Evolutionary conservation across 2,329 filamentous ascomycete species (phyloP).

Genomic region (Karstenula rhodostoma): DNA sequence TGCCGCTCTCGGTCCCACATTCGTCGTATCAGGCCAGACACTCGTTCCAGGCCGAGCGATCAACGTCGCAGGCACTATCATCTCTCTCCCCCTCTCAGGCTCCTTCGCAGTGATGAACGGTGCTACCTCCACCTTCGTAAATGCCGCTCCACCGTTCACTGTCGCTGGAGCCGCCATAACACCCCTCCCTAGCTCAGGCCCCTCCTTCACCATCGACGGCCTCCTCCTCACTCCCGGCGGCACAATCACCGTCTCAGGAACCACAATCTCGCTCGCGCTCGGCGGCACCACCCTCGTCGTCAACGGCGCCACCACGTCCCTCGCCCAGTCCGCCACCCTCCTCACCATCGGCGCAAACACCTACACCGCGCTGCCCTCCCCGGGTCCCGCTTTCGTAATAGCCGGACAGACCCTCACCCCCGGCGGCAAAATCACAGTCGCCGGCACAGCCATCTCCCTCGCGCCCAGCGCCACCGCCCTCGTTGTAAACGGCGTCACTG

Average conservation of each 20-base stretch:
- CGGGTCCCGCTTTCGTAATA: conserved; percentile 48
- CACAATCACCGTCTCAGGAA: conserved; percentile 43
- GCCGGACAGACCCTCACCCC: conserved; percentile 49
- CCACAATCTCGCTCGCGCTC: conserved; percentile 42
- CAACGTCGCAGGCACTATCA: background rate
- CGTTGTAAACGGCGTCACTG: conserved; percentile 45
- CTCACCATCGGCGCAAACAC: conserved; percentile 42
- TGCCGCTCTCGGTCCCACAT: conserved; percentile 29
- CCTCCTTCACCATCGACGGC: conserved; percentile 48
- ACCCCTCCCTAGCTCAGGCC: conserved; percentile 41
- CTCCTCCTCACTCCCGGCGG: conserved; percentile 51
- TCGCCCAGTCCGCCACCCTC: conserved; percentile 30
- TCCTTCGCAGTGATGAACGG: conserved; percentile 46
- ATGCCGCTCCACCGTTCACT: conserved; percentile 38
- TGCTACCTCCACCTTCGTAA: conserved; percentile 43
- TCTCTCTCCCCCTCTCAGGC: conserved; percentile 24
- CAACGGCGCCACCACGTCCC: conserved; percentile 40
- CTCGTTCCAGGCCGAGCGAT: conserved; percentile 42
- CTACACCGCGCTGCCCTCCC: conserved; percentile 38
- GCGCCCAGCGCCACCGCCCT: conserved; percentile 39
- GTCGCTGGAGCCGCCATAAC: conserved; percentile 39
- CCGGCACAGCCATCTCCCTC: conserved; percentile 46
- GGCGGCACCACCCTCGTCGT: conserved; percentile 39
- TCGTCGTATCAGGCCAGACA: conserved; percentile 51
- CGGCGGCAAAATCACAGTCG: conserved; percentile 46